Base-by-base conservation (phyloP, 139 green algal genomes). In the Astrephomene gubernaculifera region DNA sequence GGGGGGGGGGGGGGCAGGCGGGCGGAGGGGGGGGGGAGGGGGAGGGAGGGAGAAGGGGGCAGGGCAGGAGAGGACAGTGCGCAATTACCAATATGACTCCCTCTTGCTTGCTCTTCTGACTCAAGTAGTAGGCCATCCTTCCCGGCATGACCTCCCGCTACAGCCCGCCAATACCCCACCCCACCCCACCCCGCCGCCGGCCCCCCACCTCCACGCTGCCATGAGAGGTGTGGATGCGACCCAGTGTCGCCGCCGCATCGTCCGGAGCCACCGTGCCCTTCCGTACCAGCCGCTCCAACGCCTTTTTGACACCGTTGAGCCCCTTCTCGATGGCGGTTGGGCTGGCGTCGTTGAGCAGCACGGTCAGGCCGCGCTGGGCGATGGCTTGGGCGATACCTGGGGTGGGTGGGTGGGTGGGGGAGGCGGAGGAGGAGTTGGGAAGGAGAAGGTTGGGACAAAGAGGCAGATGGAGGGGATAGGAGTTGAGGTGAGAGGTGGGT, bases 181-280 rank as follows among this genome's bases (percentile, higher is more conserved):
- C 19, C 75, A 8, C 35, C 43, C 57, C 57, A 9, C 21, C 19
- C 57, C 57, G 19, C 21, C 57, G 29, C 31, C 57, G 33, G 19
- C n/a, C 29, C 27, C 87, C 43, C 44, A 89, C 89, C 25, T 88
- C 81, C 22, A 83, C 8, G 6, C 60, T 45, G 17, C 69, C 54
- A 2, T 61, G 74, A 1, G 86, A 83, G 17, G 67, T 71, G 41
- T 80, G 68, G 1, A 90, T 82, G 36, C 84, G 63, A 22, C 38
- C 67, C n/a, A 83, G 36, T 19, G 76, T 72, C 14, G 60, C 76
- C 29, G 76, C 41, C n/a, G 76, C 76, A 17, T 86, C 52, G 9
- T 74, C 81, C 44, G 83, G 70, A 5, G 36, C 43, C 21, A 93
- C 3, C 9, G 39, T 27, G n/a, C 87, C 87, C 54, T 90, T 90